Percentiles rank a stretch among this genome's conserved stretches.
These are phyloP conservation scores for Aureobasidium lini DNA, from an alignment of 2,329 filamentous ascomycete genomes.

Conservation along the genomic window DNA sequence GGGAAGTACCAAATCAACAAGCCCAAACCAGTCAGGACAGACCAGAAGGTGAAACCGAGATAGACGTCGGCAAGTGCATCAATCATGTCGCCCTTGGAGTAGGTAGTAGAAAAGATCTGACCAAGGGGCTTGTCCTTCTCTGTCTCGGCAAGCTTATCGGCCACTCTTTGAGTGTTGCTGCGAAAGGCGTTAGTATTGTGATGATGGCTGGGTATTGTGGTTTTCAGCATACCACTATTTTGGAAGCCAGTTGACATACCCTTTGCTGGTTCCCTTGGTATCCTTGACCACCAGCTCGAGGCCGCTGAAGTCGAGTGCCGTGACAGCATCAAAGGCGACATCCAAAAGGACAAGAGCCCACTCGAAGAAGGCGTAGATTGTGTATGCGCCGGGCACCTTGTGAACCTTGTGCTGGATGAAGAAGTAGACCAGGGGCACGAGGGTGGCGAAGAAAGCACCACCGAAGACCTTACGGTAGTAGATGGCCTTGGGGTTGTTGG, in stretches of 20 bases:
- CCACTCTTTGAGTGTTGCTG: conserved; percentile 41
- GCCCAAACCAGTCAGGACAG: conserved; percentile 80
- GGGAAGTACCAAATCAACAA: conserved; percentile 93
- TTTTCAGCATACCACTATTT: conserved; percentile 48
- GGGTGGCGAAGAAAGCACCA: conserved; percentile 77
- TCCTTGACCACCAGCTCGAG: conserved; percentile 87
- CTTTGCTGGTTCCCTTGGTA: conserved; percentile 83
- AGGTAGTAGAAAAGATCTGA: conserved; percentile 61
- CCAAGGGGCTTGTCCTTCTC: conserved; percentile 63
- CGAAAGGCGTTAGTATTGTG: neutral
- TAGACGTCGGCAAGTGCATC: conserved; percentile 86
- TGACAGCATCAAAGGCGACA: conserved; percentile 92
- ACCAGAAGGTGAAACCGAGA: conserved; percentile 95
- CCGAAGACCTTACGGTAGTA: conserved; percentile 85
- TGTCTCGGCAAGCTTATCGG: conserved; percentile 24
- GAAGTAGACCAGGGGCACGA: conserved; percentile 87
- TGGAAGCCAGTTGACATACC: conserved; percentile 97
- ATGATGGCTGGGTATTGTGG: neutral
- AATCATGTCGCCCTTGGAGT: conserved; percentile 65
- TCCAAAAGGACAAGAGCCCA: conserved; percentile 94
- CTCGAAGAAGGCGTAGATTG: conserved; percentile 95
- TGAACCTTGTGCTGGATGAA: conserved; percentile 99
- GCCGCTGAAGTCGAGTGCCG: conserved; percentile 79
- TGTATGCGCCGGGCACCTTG: conserved; percentile 88
- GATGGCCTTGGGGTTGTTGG: conserved; percentile 71